phyloP scores from a whole-genome alignment of 352 stramenopile genomes.

The Globisporangium polare region DNA sequence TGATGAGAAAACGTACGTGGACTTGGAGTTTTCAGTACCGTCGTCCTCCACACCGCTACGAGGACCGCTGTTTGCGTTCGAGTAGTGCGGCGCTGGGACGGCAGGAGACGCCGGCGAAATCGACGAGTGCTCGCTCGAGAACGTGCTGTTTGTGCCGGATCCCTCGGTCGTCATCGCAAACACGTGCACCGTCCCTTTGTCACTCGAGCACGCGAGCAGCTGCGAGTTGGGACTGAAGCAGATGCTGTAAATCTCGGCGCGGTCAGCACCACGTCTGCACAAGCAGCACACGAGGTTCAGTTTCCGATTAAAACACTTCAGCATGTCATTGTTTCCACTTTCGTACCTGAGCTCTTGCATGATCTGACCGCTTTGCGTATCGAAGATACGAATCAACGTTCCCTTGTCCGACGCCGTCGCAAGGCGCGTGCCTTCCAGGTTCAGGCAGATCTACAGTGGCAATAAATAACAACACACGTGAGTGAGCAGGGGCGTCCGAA shows the following conservation, averaged over 20 bases:
- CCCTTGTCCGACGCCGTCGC: conserved; percentile 96
- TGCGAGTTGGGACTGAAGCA: conserved; percentile 93
- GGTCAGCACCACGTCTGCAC: conserved; percentile 92
- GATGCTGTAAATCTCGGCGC: conserved; percentile 96
- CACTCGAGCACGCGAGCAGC: conserved; percentile 94
- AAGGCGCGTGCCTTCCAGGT: conserved; percentile 92
- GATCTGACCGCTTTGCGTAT: conserved; percentile 92
- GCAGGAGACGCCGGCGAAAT: conserved; percentile 49
- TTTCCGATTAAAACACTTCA: background rate
- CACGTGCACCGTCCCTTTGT: conserved; percentile 97
- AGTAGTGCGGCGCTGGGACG: conserved; percentile 32
- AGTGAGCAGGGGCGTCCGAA: background rate
- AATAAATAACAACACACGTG: background rate
- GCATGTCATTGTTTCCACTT: background rate
- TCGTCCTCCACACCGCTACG: conserved; percentile 61
- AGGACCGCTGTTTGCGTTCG: conserved; percentile 33
- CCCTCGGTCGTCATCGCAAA: conserved; percentile 87
- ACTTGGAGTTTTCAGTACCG: conserved; percentile 86
- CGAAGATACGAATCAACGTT: conserved; percentile 97
- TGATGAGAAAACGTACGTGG: too few relatives aligned
- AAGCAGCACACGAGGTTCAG: background rate
- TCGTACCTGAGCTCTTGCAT: conserved; percentile 77
- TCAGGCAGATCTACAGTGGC: conserved; percentile 80
- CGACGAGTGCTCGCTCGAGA: conserved; percentile 48
- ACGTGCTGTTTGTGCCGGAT: conserved; percentile 44